Conservation (phyloP, 345 rosid genomes). For the Boechera retrofracta region DNA sequence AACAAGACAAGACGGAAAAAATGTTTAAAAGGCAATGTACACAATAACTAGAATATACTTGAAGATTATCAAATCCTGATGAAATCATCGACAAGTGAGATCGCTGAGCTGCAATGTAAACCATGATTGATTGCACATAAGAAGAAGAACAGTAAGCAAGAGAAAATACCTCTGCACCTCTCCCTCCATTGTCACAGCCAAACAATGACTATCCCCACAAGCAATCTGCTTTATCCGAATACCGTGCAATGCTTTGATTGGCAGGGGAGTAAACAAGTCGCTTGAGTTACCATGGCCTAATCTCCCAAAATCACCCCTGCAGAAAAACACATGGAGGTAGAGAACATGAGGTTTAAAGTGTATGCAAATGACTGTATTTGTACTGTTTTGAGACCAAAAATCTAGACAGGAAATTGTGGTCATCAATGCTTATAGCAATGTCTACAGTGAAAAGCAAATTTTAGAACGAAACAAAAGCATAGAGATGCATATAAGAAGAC, state of each 20-base stretch:
- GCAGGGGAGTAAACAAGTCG: constrained; percentile 91
- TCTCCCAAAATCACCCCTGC: constrained; percentile 99
- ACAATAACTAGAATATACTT: neutral
- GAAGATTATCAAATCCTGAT: neutral
- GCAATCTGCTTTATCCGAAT: constrained; percentile 89
- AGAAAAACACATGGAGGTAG: neutral
- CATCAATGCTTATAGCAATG: neutral
- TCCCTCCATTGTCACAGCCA: constrained; percentile 92
- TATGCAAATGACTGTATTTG: neutral
- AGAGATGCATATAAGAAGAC: neutral
- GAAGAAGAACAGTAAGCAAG: constrained; percentile 3
- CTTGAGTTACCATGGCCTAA: constrained; percentile 96
- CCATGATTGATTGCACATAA: neutral
- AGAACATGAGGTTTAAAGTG: neutral
- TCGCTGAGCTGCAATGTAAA: neutral
- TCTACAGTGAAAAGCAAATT: neutral
- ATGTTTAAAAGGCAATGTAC: constrained; percentile 14
- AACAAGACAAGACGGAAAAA: constrained; percentile 1
- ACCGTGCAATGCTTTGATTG: constrained; percentile 80
- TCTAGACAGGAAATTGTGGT: constrained; percentile 6
- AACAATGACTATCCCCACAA: constrained; percentile 98
- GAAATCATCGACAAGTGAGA: constrained; percentile 8
- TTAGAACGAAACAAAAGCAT: neutral
- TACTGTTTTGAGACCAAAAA: neutral
- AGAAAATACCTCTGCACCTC: constrained; percentile 77